Conservation (phyloP, 169 alveolate species). For the Cryptosporidium sp. region DNA sequence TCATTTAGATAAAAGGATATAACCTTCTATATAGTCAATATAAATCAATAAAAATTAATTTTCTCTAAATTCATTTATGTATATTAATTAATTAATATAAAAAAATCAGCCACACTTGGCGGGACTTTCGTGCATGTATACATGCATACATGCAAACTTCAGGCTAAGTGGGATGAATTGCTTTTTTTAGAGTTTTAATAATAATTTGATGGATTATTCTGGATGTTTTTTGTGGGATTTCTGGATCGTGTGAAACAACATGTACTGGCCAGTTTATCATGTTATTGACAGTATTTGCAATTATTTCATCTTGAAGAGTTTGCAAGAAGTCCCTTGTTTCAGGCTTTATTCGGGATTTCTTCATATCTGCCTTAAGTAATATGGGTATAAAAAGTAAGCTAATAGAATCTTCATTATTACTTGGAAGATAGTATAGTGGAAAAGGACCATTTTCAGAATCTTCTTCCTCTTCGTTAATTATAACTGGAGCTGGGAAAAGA, state of each 20-base stretch:
- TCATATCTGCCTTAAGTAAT: slow-evolving; percentile 13
- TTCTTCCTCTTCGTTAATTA: not conserved
- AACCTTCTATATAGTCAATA: not conserved
- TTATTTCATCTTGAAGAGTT: slow-evolving; percentile 15
- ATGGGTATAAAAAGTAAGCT: slow-evolving; percentile 36
- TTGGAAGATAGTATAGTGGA: slow-evolving; percentile 21
- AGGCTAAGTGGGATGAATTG: not conserved
- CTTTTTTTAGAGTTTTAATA: slow-evolving; percentile 2
- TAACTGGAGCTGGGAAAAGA: slow-evolving; percentile 41
- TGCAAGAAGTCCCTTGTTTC: not conserved
- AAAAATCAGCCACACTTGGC: slow-evolving; percentile 33
- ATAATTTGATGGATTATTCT: slow-evolving; percentile 13
- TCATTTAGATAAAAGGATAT: not conserved
- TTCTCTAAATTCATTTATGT: not conserved
- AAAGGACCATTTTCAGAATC: not conserved
- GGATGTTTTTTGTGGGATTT: slow-evolving; percentile 47
- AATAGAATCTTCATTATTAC: not conserved
- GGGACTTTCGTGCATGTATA: not conserved
- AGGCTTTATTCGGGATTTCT: not conserved
- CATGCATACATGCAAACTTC: slow-evolving; percentile 2
- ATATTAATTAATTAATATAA: not conserved
- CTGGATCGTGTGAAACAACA: slow-evolving; percentile 20
- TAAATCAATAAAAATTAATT: not conserved
- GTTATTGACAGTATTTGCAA: slow-evolving; percentile 17
- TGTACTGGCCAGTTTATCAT: slow-evolving; percentile 28